Conservation (phyloP, 2,329 filamentous ascomycete genomes). For the Clarireedia sp. region DNA sequence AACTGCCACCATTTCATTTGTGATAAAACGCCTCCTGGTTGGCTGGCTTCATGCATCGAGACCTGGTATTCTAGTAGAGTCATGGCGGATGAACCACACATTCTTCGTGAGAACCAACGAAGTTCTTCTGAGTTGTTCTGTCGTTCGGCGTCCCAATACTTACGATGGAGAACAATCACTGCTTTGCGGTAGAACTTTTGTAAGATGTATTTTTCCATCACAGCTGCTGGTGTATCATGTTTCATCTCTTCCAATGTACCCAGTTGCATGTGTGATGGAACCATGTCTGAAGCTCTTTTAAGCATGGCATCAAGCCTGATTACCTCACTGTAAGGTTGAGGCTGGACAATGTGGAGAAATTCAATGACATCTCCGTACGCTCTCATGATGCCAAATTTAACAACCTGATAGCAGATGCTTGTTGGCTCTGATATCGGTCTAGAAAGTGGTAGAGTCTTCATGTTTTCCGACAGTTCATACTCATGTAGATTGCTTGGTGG, state of each 20-base stretch:
- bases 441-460: conserved; percentile 45
- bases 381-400: conserved; percentile 40
- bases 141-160: conserved; percentile 40
- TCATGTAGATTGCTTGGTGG: conserved; percentile 57
- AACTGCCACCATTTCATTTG: conserved; percentile 49
- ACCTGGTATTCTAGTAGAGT: conserved; percentile 41
- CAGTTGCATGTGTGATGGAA: conserved; percentile 43
- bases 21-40: conserved; percentile 45
- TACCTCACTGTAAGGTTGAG: conserved; percentile 43
- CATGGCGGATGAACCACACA: conserved; percentile 42
- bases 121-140: conserved; percentile 29
- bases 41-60: conserved; percentile 40
- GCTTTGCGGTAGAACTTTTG: conserved; percentile 46
- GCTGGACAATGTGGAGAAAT: conserved; percentile 41
- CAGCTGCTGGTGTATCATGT: conserved; percentile 36
- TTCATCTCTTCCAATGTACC: conserved; percentile 41
- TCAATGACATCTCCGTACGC: conserved; percentile 45
- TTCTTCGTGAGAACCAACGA: conserved; percentile 44
- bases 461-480: conserved; percentile 53
- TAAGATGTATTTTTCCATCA: conserved; percentile 47
- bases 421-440: conserved; percentile 52
- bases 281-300: conserved; percentile 36
- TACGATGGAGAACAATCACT: conserved; percentile 47
- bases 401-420: conserved; percentile 45
- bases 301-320: conserved; percentile 40